Evolutionary conservation across 257 asterid species (phyloP), one percentile per base, ranked within the genome.

Genomic region (Pogostemon cablin): DNA sequence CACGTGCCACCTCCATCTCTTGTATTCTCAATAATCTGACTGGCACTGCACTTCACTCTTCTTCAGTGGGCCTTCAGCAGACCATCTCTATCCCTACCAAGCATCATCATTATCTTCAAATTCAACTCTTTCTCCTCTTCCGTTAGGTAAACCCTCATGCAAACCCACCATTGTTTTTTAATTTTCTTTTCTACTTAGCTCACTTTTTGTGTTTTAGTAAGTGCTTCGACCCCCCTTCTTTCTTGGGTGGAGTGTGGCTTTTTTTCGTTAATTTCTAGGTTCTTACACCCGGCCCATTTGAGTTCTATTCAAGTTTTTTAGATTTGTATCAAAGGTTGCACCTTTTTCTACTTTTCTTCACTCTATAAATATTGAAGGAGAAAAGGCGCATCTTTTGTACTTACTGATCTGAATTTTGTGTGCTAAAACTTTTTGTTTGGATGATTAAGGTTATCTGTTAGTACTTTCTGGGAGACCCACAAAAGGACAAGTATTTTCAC

Each of bases 31-130:
- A 57, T 67, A 68, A 63, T 67, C 79, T 38, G 80, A 68, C 85
- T 71, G 69, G 68, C 73, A 49, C 75, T 75, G 43, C 35, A 59
- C 78, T 76, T 46, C 80, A 66, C 81, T 73, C 78, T 76, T 43
- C 11, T 71, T 61, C 2, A 40, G 89, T 84, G 86, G 86, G 88
- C 84, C 88, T 73, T 48, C 42, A 20, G 11, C 35, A 72, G 74
- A 73, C 82, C 79, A 78, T 78, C 85, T 72, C 77, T 56, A 47
- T 83, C 79, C 32, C 32, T 70, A 49, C 80, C 43, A 77, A 38
- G 59, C 83, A 77, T 79, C 85, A 77, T 77, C 80, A 81, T 84
- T 77, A 75, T 72, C 86, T 72, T 63, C 78, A 68, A 62, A 62
- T 78, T 62, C 67, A 62, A 74, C 54, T 81, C 9, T 73, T 64